Conservation (phyloP, 306 rosid species). For the Rubus idaeus region DNA sequence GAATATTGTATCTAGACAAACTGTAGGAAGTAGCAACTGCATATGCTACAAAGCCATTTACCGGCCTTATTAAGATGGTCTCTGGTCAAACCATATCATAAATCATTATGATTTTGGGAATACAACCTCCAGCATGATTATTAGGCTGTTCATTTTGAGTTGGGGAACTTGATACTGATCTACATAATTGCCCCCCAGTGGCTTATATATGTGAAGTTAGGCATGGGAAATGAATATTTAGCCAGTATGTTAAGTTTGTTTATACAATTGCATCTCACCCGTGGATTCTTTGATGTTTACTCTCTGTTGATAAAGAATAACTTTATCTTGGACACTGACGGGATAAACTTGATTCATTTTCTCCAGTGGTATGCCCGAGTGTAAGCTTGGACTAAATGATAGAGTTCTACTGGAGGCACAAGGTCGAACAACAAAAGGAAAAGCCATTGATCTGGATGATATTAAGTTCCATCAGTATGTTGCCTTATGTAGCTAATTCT, state of each 20-base stretch:
- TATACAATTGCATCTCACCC: not conserved
- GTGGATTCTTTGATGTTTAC: not conserved
- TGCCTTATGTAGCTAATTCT: conserved; percentile 8
- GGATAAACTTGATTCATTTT: conserved; percentile 24
- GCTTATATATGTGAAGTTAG: not conserved
- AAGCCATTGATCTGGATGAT: conserved; percentile 87
- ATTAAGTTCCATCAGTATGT: conserved; percentile 90
- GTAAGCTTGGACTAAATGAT: conserved; percentile 85
- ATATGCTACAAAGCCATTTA: not conserved
- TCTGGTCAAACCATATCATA: not conserved
- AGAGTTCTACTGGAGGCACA: conserved; percentile 77
- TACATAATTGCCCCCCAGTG: not conserved
- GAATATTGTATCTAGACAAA: not conserved
- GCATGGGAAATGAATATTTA: not conserved
- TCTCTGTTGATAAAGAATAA: not conserved
- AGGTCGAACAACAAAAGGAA: conserved; percentile 77
- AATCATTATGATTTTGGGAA: not conserved
- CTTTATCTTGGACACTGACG: not conserved
- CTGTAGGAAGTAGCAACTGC: not conserved
- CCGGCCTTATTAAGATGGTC: not conserved
- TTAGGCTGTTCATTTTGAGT: not conserved
- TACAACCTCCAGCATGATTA: not conserved
- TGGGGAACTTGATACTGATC: not conserved
- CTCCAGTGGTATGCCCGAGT: conserved; percentile 89
- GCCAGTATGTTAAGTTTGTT: not conserved